A percentile compares a stretch with the other conserved stretches of the same genome.
Evolutionary conservation across 2,329 filamentous ascomycete species (phyloP).

Genomic region (Botrytis aclada): DNA sequence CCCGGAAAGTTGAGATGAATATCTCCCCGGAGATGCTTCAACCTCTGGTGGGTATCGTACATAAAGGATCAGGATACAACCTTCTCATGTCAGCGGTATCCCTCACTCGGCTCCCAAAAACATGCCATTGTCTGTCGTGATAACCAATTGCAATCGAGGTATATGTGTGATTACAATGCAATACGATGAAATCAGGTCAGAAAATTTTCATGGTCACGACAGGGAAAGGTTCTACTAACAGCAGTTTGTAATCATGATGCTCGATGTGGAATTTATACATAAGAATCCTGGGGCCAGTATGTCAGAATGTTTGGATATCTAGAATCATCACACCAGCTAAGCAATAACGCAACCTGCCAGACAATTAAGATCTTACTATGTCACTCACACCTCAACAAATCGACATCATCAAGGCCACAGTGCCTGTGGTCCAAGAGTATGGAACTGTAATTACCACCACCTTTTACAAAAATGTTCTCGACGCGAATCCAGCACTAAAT

Average conservation of each 20-base stretch:
- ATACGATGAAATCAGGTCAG: neutral
- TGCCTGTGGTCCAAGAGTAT: conserved; percentile 66
- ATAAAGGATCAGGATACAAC: neutral
- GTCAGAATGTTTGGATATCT: neutral
- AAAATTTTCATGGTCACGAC: neutral
- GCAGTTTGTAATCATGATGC: neutral
- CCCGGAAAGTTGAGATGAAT: neutral
- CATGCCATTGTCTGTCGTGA: neutral
- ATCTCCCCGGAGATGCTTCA: conserved; percentile 17
- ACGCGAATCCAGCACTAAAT: conserved; percentile 60
- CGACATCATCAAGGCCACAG: conserved; percentile 72
- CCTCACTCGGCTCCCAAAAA: neutral
- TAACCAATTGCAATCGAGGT: neutral
- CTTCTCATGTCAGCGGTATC: no score
- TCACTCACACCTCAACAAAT: conserved; percentile 62
- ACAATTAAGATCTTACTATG: conserved; percentile 27
- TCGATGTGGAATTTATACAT: neutral
- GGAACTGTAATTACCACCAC: conserved; percentile 65
- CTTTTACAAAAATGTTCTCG: conserved; percentile 70
- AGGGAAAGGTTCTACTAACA: neutral
- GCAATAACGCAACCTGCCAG: neutral
- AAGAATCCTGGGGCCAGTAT: neutral
- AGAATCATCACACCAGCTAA: neutral
- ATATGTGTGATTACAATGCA: neutral
- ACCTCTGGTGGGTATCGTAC: neutral